Base-by-base conservation (phyloP, 140 eudicot species). In the Oenanthe javanica region DNA sequence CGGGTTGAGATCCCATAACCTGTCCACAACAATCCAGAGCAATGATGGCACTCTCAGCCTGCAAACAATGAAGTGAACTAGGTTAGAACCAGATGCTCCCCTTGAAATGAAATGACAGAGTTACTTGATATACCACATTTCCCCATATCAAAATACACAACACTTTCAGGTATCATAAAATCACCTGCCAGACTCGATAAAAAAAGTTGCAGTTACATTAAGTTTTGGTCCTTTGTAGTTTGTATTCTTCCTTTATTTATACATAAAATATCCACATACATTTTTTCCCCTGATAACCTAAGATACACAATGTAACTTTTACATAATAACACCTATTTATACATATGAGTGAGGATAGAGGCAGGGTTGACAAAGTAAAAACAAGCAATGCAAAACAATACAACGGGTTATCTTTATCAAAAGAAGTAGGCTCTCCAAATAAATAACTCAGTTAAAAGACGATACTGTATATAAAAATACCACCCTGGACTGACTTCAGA, bases 11-110 rank as follows among this genome's bases (percentile, higher is more conserved):
- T 86, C 97, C 98, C 51, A 94, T 83, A n/a, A 89, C 77, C 84
- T 89, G 92, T 7, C 98, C 98, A 82, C 97, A 92, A 77, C 98
- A 90, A 84, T 92, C 92, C 80, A 94, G 86, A 25, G 98, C 98
- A 67, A 86, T 43, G 80, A 94, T 88, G 36, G 98, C 97, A 86
- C 98, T 90, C 79, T 94, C 96, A 54, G 98, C 96, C 97, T 94
- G 87, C 78, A 49, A 75, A 5, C 79, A 79, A 21, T 4, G 31
- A 78, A 15, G 59, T 5, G 14, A 50, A n/a, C 31, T 48, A 50
- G 46, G 64, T 48, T 49, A 47, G n/a, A 75, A 7, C 19, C n/a
- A 11, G 36, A 25, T 47, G 38, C 11, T 46, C 77, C 77, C 3
- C 21, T 9, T 19, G 18, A 36, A 51, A 74, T 46, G 13, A 45